These are phyloP conservation scores for Climacium dendroides DNA, from an alignment of 225 moss, liverwort and hornwort species.

Conservation along the genomic window DNA sequence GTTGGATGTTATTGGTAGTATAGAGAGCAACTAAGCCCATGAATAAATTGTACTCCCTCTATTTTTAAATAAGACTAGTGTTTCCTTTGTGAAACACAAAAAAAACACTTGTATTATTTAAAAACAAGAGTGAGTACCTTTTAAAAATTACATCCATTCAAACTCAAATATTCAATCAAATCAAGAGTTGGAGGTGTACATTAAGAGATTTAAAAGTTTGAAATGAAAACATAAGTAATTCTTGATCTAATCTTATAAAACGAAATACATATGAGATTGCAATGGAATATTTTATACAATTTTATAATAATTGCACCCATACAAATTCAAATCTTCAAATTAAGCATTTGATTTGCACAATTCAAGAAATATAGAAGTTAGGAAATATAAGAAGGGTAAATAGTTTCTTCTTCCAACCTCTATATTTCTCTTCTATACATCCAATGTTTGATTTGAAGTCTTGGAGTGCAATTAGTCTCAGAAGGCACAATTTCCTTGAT, in stretches of 20 bases:
- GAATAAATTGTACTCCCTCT: background rate
- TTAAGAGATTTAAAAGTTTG: background rate
- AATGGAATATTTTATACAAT: background rate
- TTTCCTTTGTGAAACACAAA: background rate
- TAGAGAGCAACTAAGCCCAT: rapidly evolving
- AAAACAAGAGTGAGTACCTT: rapidly evolving
- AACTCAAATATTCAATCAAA: background rate
- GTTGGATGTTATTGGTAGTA: rapidly evolving
- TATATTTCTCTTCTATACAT: background rate
- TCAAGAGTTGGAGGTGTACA: background rate
- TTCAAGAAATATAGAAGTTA: background rate
- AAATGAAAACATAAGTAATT: background rate
- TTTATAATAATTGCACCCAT: background rate
- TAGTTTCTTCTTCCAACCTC: background rate
- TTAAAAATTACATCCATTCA: rapidly evolving
- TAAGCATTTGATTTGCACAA: background rate
- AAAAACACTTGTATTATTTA: background rate
- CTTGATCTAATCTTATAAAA: background rate
- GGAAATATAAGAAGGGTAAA: background rate
- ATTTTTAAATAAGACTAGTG: background rate
- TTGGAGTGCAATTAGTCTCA: background rate
- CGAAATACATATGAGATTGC: background rate
- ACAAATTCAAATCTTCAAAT: background rate
- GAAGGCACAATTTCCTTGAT: background rate
- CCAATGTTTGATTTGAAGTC: background rate